Conservation (phyloP, 192 early-diverging fungal species). For the Pilaira anomala region DNA sequence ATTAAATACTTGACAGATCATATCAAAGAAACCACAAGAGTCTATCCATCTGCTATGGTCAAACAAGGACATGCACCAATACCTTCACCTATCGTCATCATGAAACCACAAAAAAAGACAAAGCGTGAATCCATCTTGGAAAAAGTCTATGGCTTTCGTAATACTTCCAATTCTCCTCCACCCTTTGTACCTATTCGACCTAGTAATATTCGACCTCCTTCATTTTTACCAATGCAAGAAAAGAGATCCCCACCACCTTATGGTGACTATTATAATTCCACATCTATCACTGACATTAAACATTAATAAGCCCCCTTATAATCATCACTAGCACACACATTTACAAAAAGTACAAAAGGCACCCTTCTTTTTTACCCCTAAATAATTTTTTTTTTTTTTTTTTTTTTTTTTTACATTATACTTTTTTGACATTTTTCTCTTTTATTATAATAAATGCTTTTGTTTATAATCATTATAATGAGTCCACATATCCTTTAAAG, state of each 20-base stretch:
- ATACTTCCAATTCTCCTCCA: not conserved
- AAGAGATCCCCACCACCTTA: constrained; percentile 9
- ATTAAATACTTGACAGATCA: not conserved
- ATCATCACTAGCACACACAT: too few species aligned
- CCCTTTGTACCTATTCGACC: not conserved
- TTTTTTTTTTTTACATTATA: too few species aligned
- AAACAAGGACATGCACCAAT: constrained; percentile 8
- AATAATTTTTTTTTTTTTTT: not conserved
- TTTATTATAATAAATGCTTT: not conserved
- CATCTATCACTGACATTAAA: not conserved
- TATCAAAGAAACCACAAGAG: not conserved
- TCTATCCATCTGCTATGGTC: not conserved
- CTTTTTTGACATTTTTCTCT: too few species aligned
- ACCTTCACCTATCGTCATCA: not conserved
- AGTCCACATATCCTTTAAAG: not conserved
- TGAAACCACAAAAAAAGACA: not conserved
- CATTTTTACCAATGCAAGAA: constrained; percentile 18
- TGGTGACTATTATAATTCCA: not conserved
- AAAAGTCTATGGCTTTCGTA: constrained; percentile 14
- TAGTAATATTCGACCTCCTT: constrained; percentile 4
- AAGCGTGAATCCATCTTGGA: constrained; percentile 7
- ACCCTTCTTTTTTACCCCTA: not conserved
- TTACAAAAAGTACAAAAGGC: too few species aligned
- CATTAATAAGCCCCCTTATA: too few species aligned
- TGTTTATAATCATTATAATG: not conserved